These are phyloP conservation scores for Effrenium voratum DNA, from an alignment of 73 alveolate genomes.

Conservation along the genomic window DNA sequence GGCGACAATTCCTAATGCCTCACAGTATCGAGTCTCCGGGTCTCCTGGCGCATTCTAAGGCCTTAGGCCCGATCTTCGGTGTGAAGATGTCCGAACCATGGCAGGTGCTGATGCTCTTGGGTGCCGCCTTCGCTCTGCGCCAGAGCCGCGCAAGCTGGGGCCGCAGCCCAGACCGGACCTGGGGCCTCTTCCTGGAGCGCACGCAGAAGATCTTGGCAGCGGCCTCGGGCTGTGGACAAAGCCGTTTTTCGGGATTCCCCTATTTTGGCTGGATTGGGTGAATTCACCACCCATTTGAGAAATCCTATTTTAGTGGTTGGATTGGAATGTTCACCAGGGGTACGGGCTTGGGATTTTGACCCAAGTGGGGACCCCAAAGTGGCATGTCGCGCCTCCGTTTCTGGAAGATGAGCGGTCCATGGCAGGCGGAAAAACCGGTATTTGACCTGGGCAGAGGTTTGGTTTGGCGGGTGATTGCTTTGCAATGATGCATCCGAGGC, in stretches of 20 bases:
- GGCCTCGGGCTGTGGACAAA: neutral
- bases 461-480: too few species aligned
- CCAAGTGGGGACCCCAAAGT: neutral
- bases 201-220: neutral
- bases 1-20: neutral
- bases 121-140: neutral
- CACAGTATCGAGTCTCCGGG: neutral
- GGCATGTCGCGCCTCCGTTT: neutral
- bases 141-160: neutral
- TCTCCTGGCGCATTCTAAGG: neutral
- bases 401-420: neutral
- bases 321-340: neutral
- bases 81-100: neutral
- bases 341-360: neutral
- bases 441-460: too few species aligned
- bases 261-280: too few species aligned
- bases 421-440: too few species aligned
- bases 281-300: neutral
- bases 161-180: neutral
- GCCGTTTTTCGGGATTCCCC: neutral
- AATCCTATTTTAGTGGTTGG: neutral
- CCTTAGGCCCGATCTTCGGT: neutral
- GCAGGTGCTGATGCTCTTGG: neutral
- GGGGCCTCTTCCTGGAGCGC: conserved; percentile 7
- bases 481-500: too few species aligned